These are phyloP conservation scores for Pugionium cornutum DNA, from an alignment of 345 rosid genomes.

Conservation along the genomic window DNA sequence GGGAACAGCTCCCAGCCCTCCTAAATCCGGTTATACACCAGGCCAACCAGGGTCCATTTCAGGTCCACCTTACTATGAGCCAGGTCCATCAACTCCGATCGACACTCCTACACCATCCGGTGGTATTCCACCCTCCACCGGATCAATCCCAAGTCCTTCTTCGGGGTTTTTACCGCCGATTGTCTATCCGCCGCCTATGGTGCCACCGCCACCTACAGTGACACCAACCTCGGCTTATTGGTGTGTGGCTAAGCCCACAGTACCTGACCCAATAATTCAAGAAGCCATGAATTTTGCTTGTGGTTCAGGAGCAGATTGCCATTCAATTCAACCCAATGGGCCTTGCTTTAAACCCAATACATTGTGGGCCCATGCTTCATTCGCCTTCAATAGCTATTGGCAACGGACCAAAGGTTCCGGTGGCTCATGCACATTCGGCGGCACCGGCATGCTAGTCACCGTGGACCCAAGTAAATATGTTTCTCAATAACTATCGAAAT, in stretches of 20 bases:
- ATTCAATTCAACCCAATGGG: conserved; percentile 64
- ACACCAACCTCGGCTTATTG: conserved; percentile 56
- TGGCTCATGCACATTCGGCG: conserved; percentile 88
- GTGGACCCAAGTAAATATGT: conserved; percentile 75
- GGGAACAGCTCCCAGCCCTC: conserved; percentile 39
- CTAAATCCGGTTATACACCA: conserved; percentile 35
- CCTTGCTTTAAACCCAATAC: conserved; percentile 77
- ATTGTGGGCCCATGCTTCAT: conserved; percentile 81
- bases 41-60: conserved; percentile 37
- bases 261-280: conserved; percentile 88
- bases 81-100: conserved; percentile 38
- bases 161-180: conserved; percentile 62
- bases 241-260: conserved; percentile 95
- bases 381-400: conserved; percentile 92
- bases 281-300: conserved; percentile 98
- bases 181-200: conserved; percentile 75
- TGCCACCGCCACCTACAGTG: conserved; percentile 54
- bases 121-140: conserved; percentile 45
- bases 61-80: conserved; percentile 50
- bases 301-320: conserved; percentile 85
- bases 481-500: no score
- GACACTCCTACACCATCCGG: conserved; percentile 43
- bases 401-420: conserved; percentile 77
- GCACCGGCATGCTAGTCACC: conserved; percentile 86
- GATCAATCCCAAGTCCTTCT: conserved; percentile 48